These are phyloP conservation scores for Eucalyptus melliodora DNA, from an alignment of 345 rosid genomes.

Conservation along the genomic window DNA sequence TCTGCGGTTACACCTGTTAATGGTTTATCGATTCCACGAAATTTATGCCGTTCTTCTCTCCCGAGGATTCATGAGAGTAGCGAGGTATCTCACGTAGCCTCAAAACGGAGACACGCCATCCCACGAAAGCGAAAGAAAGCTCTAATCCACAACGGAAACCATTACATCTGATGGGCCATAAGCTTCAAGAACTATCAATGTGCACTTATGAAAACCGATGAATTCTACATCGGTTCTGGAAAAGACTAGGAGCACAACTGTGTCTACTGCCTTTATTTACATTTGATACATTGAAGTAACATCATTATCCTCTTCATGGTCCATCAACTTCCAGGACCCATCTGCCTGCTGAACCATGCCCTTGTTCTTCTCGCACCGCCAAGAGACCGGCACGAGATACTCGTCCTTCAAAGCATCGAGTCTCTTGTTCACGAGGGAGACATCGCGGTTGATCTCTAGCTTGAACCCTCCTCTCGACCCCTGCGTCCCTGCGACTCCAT, in stretches of 20 bases:
- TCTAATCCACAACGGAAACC: neutral
- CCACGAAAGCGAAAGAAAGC: neutral
- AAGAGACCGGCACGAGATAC: slow-evolving; percentile 35
- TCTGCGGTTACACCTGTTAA: neutral
- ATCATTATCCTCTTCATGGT: slow-evolving; percentile 39
- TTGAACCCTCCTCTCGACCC: slow-evolving; percentile 42
- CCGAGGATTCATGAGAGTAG: neutral
- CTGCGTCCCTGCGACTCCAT: slow-evolving; percentile 74
- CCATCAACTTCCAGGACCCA: slow-evolving; percentile 76
- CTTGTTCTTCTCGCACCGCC: slow-evolving; percentile 49
- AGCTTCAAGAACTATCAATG: neutral
- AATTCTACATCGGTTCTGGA: neutral
- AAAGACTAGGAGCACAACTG: neutral
- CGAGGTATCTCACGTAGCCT: neutral
- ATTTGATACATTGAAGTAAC: neutral
- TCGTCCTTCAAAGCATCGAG: slow-evolving; percentile 45
- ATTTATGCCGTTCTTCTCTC: neutral
- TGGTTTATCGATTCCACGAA: neutral
- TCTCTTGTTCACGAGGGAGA: slow-evolving; percentile 48
- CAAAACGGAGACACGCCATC: neutral
- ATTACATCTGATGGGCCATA: neutral
- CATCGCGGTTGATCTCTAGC: slow-evolving; percentile 43
- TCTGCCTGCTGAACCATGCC: slow-evolving; percentile 67
- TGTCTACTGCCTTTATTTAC: neutral
- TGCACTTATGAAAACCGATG: neutral